Conservation (phyloP, 2,329 filamentous ascomycete species). For the Sclerotinia minor region DNA sequence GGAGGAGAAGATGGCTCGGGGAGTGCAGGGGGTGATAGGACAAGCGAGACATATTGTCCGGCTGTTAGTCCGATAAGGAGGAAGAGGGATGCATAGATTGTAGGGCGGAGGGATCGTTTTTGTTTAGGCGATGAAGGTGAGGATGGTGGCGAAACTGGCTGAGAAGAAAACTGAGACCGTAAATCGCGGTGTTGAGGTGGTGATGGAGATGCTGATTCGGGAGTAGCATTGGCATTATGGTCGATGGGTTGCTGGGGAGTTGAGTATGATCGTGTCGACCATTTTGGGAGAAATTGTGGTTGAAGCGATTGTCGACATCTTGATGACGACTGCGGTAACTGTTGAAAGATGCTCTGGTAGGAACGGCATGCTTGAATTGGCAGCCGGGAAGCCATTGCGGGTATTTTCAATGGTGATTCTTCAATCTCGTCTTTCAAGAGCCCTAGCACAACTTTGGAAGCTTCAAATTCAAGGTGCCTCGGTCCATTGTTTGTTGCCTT, state of each 20-base stretch:
- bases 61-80: conserved; percentile 45
- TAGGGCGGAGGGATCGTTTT: conserved; percentile 37
- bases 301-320: not conserved
- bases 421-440: not conserved
- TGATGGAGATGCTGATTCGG: not conserved
- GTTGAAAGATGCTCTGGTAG: not conserved
- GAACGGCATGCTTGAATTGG: not conserved
- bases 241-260: conserved; percentile 6
- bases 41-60: conserved; percentile 46
- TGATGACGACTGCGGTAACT: not conserved
- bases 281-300: conserved; percentile 10
- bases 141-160: not conserved
- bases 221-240: conserved; percentile 1
- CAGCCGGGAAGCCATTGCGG: not conserved
- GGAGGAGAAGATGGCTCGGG: conserved; percentile 45
- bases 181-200: conserved; percentile 29
- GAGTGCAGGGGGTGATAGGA: conserved; percentile 48
- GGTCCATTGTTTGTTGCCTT: conserved; percentile 1
- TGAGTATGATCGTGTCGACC: conserved; percentile 15
- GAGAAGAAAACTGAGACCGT: conserved; percentile 36
- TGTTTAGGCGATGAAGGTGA: conserved; percentile 27
- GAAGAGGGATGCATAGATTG: conserved; percentile 43
- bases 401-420: not conserved
- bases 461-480: conserved; percentile 8
- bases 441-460: not conserved